These are phyloP conservation scores for Dactylonectria macrodidyma DNA, from an alignment of 2,329 filamentous ascomycete species.

Conservation along the genomic window DNA sequence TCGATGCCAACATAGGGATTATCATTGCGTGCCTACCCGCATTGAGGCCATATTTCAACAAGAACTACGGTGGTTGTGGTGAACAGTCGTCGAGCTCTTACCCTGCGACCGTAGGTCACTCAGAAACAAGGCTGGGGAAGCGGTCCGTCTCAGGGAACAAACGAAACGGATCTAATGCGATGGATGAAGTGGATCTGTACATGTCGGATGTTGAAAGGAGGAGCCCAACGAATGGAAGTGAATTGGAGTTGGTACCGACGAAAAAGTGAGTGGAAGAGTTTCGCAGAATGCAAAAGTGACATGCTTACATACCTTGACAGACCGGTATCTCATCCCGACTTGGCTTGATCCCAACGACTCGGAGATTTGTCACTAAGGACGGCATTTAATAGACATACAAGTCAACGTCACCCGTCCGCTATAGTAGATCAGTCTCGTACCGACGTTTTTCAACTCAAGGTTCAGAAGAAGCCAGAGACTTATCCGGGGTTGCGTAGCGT, in stretches of 20 bases:
- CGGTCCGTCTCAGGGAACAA: too few species aligned
- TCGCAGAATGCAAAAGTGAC: too few species aligned
- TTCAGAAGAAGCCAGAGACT: too few species aligned
- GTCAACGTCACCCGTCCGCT: too few species aligned
- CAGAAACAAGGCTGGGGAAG: not conserved
- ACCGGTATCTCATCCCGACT: too few species aligned
- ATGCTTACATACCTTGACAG: too few species aligned
- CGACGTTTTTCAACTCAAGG: too few species aligned
- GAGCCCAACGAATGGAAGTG: not conserved
- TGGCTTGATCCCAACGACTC: too few species aligned
- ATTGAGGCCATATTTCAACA: conserved; percentile 38
- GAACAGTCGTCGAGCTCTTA: not conserved
- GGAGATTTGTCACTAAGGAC: too few species aligned
- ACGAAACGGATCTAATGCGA: not conserved
- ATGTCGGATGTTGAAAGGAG: not conserved
- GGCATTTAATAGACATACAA: too few species aligned
- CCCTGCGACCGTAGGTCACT: not conserved
- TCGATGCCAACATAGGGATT: conserved; percentile 37
- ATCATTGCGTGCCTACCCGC: conserved; percentile 42
- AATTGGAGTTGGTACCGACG: not conserved
- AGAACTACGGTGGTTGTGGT: not conserved
- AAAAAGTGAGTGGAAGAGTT: not conserved
- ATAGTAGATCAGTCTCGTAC: too few species aligned
- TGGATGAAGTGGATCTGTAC: not conserved
- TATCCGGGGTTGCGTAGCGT: too few species aligned